These are phyloP conservation scores for Solanum neorickii DNA, from an alignment of 257 asterid genomes.

Conservation along the genomic window DNA sequence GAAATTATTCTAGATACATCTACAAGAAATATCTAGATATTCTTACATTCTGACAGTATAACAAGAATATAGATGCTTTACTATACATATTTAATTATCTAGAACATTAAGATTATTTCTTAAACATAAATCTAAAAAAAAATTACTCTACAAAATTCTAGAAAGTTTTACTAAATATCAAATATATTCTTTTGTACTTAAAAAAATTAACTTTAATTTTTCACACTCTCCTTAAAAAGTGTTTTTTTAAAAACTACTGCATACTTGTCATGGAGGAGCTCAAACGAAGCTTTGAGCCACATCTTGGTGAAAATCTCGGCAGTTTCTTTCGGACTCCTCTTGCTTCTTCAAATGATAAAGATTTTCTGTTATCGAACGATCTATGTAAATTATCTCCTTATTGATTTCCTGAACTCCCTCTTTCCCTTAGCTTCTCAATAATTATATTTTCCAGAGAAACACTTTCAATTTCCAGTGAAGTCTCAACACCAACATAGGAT, in stretches of 20 bases:
- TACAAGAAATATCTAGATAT: no score
- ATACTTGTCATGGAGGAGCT: not conserved
- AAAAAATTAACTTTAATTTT: no score
- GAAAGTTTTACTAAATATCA: no score
- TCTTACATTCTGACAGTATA: no score
- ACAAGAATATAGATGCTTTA: no score
- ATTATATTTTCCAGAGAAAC: not conserved
- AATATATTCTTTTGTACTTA: no score
- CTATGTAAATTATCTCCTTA: not conserved
- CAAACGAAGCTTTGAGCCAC: not conserved
- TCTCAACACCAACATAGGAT: not conserved
- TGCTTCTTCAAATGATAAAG: not conserved
- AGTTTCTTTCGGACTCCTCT: not conserved
- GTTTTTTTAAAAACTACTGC: not conserved
- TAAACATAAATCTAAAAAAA: no score
- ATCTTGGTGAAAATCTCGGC: not conserved
- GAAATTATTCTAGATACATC: not conserved
- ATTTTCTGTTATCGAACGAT: not conserved
- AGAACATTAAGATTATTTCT: no score
- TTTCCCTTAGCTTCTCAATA: not conserved
- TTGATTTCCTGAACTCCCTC: not conserved
- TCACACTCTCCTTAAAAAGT: not conserved
- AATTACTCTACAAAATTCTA: no score
- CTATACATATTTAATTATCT: no score
- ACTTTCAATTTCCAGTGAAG: not conserved